These are phyloP conservation scores for Cercospora zeina DNA, from an alignment of 2,329 filamentous ascomycete genomes.

Conservation along the genomic window DNA sequence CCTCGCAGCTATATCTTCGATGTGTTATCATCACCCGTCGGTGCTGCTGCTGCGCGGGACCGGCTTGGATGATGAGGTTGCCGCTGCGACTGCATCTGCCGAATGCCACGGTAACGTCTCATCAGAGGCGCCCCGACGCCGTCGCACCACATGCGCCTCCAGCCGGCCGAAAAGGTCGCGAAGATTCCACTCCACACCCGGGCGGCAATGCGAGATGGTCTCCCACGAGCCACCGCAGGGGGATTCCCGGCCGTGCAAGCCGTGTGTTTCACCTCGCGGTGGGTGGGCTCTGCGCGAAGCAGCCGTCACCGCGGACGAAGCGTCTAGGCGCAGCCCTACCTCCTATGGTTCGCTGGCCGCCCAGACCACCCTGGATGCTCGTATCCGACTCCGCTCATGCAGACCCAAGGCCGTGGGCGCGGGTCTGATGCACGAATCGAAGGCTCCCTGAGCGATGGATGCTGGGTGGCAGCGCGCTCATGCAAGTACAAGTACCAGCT, in stretches of 20 bases:
- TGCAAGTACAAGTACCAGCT: slow-evolving; percentile 6
- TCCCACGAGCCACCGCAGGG: background rate
- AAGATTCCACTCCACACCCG: background rate
- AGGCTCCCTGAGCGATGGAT: background rate
- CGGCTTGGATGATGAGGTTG: too few species aligned
- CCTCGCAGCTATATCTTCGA: background rate
- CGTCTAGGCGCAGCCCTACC: background rate
- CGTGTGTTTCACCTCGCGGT: background rate
- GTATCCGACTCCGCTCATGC: background rate
- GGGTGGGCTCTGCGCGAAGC: background rate
- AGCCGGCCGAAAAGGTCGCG: background rate
- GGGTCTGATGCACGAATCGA: slow-evolving; percentile 4
- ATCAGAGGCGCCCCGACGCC: too few species aligned
- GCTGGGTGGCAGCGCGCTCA: background rate
- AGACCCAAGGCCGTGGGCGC: slow-evolving; percentile 4
- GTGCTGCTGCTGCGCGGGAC: too few species aligned
- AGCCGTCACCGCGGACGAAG: background rate
- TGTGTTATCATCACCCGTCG: background rate
- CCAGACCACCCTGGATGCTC: background rate
- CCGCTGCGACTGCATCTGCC: too few species aligned
- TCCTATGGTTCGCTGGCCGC: background rate
- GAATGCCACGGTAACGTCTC: too few species aligned
- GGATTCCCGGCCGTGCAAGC: background rate
- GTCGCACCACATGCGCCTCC: background rate
- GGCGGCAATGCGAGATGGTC: background rate